Base-by-base conservation (phyloP, 148 eudicot genomes). In the Silene uniflora region DNA sequence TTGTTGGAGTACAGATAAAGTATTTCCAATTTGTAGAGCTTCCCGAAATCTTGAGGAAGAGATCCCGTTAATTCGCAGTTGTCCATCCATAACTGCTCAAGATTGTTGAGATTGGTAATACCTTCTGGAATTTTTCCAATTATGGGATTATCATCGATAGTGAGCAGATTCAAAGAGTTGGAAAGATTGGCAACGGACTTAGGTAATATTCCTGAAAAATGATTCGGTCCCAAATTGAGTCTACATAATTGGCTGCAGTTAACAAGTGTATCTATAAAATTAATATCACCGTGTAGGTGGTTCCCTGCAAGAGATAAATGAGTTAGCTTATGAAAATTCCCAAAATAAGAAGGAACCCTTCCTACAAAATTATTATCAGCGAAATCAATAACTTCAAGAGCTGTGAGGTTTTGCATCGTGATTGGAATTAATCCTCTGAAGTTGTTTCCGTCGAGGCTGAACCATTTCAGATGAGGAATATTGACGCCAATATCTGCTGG, bases 391-490 rank as follows among this genome's bases (percentile, higher is more conserved):
- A 0, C 6, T 23, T 35, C 29, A 1, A 86, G 75, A 0, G 46
- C 65, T 10, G 87, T 81, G 56, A 79, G 78, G 80, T 82, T 84
- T 10, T 76, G 61, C 6, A 84, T 17, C n/a, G 80, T 75, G 14
- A 35, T 13, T 3, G 89, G 87, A 46, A 84, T 9, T 8, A 62
- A 18, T 54, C 87, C 89, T 42, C 71, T 75, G 10, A 86, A 27
- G 6, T 60, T 23, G 68, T 82, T 84, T 3, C 3, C 17, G 2
- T 3, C 4, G 1, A 84, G 14, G 19, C 13, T 7, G 13, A 86
- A 4, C 19, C 14, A 21, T 16, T 2, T 19, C 32, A 84, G 73
- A 52, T 46, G 67, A 64, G 87, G 82, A n/a, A 70, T 67, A n/a
- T n/a, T n/a, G n/a, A n/a, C n/a, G n/a, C n/a, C n/a, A n/a, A n/a